Conservation (phyloP, 108 stramenopile genomes). For the Cyclostephanos invisitatus region DNA sequence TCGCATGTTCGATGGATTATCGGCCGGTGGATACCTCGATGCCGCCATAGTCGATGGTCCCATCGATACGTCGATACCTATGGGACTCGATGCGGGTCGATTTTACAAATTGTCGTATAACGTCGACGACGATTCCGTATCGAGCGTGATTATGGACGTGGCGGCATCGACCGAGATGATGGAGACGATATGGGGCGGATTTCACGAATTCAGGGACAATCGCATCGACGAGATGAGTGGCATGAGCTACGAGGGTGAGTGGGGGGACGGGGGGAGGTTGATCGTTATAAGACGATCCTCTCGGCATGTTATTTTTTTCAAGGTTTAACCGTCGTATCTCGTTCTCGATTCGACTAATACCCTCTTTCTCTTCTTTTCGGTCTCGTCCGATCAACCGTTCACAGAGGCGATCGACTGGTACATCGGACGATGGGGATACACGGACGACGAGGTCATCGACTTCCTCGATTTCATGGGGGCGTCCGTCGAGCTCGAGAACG, state of each 20-base stretch:
- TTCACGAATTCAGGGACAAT: conserved; percentile 2
- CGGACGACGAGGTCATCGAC: conserved; percentile 6
- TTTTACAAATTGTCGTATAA: background rate
- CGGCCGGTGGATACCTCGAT: conserved; percentile 3
- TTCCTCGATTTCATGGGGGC: conserved; percentile 2
- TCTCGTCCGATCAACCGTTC: background rate
- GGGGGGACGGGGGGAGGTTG: background rate
- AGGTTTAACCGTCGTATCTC: too few relatives aligned
- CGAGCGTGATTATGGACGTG: background rate
- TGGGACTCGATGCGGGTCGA: background rate
- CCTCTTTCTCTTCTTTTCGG: background rate
- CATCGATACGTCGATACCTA: background rate
- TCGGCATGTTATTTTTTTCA: too few relatives aligned
- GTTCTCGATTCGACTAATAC: background rate
- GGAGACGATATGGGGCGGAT: conserved; percentile 2
- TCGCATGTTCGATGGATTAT: background rate
- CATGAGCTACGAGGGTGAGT: conserved; percentile 2
- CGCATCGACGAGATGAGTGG: background rate
- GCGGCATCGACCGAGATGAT: background rate
- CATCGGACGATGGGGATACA: background rate
- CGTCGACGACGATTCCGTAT: background rate
- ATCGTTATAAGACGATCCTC: background rate
- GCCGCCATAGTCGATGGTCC: background rate
- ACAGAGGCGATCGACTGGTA: conserved; percentile 10
- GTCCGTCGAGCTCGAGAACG: background rate